Base-by-base conservation (phyloP, 2,329 filamentous ascomycete species). In the Fusarium sp. region DNA sequence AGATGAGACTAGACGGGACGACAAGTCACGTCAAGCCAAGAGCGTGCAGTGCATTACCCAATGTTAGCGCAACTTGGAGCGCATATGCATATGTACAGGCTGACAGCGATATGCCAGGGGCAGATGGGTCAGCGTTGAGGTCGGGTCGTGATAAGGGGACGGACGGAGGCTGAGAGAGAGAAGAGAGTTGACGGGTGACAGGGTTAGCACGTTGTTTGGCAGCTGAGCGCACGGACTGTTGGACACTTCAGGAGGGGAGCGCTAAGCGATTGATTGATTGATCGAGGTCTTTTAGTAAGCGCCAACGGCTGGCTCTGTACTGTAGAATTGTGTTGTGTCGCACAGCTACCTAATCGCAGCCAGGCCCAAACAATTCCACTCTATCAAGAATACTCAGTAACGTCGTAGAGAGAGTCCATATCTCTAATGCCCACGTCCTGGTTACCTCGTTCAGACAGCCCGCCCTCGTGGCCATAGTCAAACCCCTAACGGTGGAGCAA, bases 71-170 rank as follows among this genome's bases (percentile, higher is more conserved):
- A 34, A 26, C 36, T 7, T 10, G 13, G 34, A 39, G 35, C 19
- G 49, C 53, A 49, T 55, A 46, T 19, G 19, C 19, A 19, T 19
- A n/a, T n/a, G n/a, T n/a, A 19, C 19, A 19, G 19, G 19, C 19
- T 19, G 41, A 22, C 54, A 24, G 55, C 22, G 39, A 35, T 46
- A 51, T 44, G 43, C 34, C 34, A 49, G 55, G 45, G 55, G 44
- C 48, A 40, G 19, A 10, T 12, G 19, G 35, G 35, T 35, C 38
- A 13, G 24, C 6, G 19, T 12, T 7, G 22, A 28, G 38, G 22
- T 19, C 36, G 36, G 39, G 61, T 64, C 50, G 60, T 49, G 61
- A 62, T 53, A 22, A 65, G 50, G 46, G 39, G 35, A 64, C 41
- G 53, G 44, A 45, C 40, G 60, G 54, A 53, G 24, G 39, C 39